phyloP scores from a whole-genome alignment of 352 stramenopile genomes.

The Phytophthora pseudosyringae region DNA sequence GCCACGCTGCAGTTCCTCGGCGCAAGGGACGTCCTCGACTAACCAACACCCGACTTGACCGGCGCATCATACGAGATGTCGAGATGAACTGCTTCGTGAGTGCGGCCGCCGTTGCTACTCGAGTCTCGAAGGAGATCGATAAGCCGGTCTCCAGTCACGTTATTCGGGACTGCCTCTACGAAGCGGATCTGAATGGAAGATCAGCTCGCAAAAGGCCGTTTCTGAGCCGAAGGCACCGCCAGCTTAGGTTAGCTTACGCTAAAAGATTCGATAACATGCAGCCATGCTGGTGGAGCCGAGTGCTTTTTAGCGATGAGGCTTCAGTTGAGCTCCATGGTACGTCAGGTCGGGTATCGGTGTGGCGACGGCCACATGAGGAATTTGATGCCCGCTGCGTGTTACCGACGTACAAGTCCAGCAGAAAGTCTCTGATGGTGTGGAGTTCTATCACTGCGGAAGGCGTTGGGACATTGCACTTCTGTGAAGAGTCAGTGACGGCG shows the following conservation, averaged over 20 bases:
- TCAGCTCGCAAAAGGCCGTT: conserved; percentile 5
- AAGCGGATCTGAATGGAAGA: not conserved
- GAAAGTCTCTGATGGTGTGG: conserved; percentile 1
- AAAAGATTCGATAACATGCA: not conserved
- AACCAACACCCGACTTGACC: not conserved
- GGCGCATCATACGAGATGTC: not conserved
- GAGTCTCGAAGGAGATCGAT: not conserved
- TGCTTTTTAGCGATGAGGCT: not conserved
- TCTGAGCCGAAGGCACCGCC: not conserved
- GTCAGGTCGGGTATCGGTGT: conserved; percentile 6
- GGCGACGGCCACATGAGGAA: not conserved
- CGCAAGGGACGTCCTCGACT: not conserved
- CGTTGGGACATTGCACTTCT: not conserved
- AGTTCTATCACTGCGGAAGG: not conserved
- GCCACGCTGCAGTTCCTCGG: not conserved
- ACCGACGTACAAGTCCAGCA: conserved; percentile 4
- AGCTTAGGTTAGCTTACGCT: not conserved
- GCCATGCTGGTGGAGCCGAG: not conserved
- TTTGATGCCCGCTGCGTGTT: not conserved
- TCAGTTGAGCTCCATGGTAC: not conserved
- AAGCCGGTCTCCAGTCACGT: not conserved
- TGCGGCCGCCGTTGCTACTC: conserved; percentile 11
- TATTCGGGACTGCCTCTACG: not conserved
- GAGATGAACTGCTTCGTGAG: conserved; percentile 10
- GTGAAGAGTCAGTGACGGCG: not conserved